phyloP scores from a whole-genome alignment of 148 eudicot species.

The Camellia lanceoleosa region DNA sequence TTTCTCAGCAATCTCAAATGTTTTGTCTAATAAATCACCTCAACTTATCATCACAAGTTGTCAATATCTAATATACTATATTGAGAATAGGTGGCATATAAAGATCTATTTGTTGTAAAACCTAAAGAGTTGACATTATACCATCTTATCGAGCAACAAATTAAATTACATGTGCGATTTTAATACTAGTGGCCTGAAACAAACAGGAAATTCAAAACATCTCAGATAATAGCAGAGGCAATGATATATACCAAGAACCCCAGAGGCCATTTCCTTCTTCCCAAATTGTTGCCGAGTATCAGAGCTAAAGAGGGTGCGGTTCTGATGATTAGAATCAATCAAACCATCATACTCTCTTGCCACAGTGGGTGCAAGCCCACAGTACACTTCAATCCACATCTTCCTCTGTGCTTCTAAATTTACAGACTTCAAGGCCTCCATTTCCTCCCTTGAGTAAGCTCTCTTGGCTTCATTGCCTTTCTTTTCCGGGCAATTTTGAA shows the following conservation, averaged over 20 bases:
- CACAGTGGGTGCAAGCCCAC: constrained; percentile 33
- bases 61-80: no score
- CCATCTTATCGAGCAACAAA: background rate
- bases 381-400: constrained; percentile 43
- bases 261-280: constrained; percentile 24
- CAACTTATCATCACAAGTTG: background rate
- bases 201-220: background rate
- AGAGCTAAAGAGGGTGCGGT: constrained; percentile 23
- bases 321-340: constrained; percentile 31
- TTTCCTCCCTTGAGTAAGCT: constrained; percentile 35
- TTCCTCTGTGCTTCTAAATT: constrained; percentile 42
- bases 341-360: constrained; percentile 54
- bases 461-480: constrained; percentile 18
- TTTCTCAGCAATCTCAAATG: background rate
- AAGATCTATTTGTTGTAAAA: no score
- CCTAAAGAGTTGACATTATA: background rate
- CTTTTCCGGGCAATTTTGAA: constrained; percentile 16
- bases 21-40: background rate
- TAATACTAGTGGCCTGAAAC: background rate
- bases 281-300: constrained; percentile 32
- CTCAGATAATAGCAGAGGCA: background rate
- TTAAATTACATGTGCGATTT: background rate
- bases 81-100: no score
- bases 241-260: constrained; percentile 28
- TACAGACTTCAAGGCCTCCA: constrained; percentile 43